Percentiles rank a stretch among this genome's conserved stretches.
phyloP scores from a whole-genome alignment of 2,329 filamentous ascomycete genomes.

The Trichoderma endophyticum region DNA sequence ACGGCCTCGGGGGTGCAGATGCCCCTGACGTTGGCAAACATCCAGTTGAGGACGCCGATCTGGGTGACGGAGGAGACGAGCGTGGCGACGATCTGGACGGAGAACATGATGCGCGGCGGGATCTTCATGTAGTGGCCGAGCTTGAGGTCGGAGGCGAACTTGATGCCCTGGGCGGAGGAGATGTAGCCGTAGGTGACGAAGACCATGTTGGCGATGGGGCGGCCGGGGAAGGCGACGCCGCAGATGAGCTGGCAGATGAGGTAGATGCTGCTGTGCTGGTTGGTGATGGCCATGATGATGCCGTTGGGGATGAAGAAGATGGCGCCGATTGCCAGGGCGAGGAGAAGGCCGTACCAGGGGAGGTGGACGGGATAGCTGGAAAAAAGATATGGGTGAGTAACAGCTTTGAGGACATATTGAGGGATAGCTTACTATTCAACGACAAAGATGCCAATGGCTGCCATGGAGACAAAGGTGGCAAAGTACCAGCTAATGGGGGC shows the following conservation, averaged over 20 bases:
- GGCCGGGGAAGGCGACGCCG: constrained; percentile 76
- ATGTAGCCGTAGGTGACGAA: constrained; percentile 92
- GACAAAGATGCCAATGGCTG: constrained; percentile 74
- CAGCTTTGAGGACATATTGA: neutral
- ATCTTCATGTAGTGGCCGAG: constrained; percentile 88
- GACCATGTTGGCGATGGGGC: constrained; percentile 88
- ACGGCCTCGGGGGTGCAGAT: constrained; percentile 78
- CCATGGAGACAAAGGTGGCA: constrained; percentile 70
- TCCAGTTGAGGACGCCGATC: constrained; percentile 85
- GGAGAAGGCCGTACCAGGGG: constrained; percentile 80
- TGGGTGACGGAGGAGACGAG: constrained; percentile 76
- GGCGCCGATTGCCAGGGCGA: constrained; percentile 74
- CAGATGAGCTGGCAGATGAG: constrained; percentile 83
- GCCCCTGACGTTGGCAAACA: constrained; percentile 72
- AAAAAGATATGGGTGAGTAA: constrained; percentile 19
- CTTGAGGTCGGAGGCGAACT: constrained; percentile 84
- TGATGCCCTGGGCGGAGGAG: constrained; percentile 82
- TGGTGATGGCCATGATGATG: constrained; percentile 90
- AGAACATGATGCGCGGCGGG: constrained; percentile 72
- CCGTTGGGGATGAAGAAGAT: constrained; percentile 87
- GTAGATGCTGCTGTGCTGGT: constrained; percentile 83
- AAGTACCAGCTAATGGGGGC: constrained; percentile 81
- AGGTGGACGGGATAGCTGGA: constrained; percentile 73
- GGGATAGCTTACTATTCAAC: constrained; percentile 71
- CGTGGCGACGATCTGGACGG: constrained; percentile 74